Conservation (phyloP, 805 yeast genomes). For the Candida khao-thaluensis region DNA sequence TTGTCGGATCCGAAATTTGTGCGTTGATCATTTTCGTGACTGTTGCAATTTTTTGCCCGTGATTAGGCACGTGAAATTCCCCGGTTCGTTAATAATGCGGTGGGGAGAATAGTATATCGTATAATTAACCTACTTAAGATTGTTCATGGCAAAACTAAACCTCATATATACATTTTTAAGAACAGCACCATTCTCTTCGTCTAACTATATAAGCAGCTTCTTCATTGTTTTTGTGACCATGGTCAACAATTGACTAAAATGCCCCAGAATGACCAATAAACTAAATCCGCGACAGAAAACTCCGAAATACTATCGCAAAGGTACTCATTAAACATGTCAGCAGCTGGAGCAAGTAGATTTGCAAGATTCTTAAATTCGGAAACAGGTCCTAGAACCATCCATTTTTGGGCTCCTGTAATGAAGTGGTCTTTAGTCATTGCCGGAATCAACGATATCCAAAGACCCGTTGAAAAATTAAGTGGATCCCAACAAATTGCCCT, state of each 20-base stretch:
- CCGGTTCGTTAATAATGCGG: not conserved
- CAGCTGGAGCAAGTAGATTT: slow-evolving; percentile 52
- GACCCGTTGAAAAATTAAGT: slow-evolving; percentile 90
- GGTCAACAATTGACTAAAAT: no score
- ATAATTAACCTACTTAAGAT: no score
- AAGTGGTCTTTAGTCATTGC: slow-evolving; percentile 92
- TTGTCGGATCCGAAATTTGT: slow-evolving; percentile 5
- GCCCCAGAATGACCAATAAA: slow-evolving; percentile 3
- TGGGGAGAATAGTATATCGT: not conserved
- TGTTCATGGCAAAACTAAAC: no score
- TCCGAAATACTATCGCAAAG: slow-evolving; percentile 2
- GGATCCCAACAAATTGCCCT: slow-evolving; percentile 89
- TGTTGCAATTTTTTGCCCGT: not conserved
- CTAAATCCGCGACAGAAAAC: slow-evolving; percentile 4
- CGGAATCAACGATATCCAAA: slow-evolving; percentile 77
- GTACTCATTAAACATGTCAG: slow-evolving; percentile 21
- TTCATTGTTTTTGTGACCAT: no score
- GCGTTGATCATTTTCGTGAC: not conserved
- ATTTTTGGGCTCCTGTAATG: slow-evolving; percentile 77
- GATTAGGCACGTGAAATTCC: not conserved
- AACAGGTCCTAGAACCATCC: slow-evolving; percentile 97
- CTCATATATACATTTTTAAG: no score
- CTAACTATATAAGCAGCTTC: no score
- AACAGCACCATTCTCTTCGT: no score
- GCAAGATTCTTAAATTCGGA: slow-evolving; percentile 74